A percentile compares a stretch with the other conserved stretches of the same genome.
phyloP scores from a whole-genome alignment of 2,329 filamentous ascomycete genomes.

The Ilyonectria destructans region DNA sequence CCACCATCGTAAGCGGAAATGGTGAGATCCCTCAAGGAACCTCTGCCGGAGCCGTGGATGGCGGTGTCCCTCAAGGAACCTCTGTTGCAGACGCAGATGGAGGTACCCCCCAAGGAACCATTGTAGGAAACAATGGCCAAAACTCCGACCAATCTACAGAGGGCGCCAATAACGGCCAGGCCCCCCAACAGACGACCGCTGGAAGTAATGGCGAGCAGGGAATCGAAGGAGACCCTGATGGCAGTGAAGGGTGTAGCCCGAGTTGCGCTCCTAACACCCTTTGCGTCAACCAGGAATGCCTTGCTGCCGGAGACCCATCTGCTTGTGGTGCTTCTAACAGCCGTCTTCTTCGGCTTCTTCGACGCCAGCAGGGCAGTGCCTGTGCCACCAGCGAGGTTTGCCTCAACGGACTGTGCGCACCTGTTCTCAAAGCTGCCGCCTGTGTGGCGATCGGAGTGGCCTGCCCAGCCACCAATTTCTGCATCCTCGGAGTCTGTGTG shows the following conservation, averaged over 20 bases:
- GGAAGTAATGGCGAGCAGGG: neutral
- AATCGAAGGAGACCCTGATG: neutral
- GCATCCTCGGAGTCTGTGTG: constrained; percentile 34
- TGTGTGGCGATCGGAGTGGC: constrained; percentile 26
- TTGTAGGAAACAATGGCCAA: neutral
- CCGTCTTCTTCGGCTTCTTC: constrained; percentile 13
- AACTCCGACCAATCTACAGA: neutral
- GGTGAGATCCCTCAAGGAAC: neutral
- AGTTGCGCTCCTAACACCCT: constrained; percentile 17
- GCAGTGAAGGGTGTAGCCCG: constrained; percentile 19
- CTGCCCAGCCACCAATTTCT: constrained; percentile 36
- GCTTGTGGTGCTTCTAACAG: constrained; percentile 19
- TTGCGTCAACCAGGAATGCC: constrained; percentile 31
- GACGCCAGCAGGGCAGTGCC: constrained; percentile 18
- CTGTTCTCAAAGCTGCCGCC: constrained; percentile 8
- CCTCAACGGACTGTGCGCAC: constrained; percentile 30
- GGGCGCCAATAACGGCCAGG: neutral
- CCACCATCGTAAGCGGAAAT: no score
- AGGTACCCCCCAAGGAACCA: no score
- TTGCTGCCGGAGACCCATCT: constrained; percentile 20
- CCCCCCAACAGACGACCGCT: neutral
- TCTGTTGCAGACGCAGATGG: neutral
- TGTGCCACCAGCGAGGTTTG: constrained; percentile 33
- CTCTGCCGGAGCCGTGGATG: no score
- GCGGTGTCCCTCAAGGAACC: neutral